Evolutionary conservation across 306 rosid species (phyloP), one percentile per base, ranked within the genome.

Genomic region (Quercus cerris): DNA sequence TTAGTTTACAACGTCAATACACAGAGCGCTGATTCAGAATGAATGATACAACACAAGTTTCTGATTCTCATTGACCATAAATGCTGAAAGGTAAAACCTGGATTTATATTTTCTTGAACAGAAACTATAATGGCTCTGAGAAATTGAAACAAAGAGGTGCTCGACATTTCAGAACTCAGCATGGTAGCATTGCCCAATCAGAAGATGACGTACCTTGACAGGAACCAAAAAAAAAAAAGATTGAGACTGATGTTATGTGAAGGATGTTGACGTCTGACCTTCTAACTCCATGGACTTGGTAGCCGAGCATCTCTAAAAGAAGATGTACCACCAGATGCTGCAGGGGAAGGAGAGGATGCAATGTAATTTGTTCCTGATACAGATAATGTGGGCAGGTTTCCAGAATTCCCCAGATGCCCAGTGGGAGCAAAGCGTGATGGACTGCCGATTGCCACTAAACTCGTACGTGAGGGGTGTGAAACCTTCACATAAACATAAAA

Each of bases 201-300:
- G 28, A 35, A 51, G 80, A 63, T 25, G 58, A 69, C 64, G 57
- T 82, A 55, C 66, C 25, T 31, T 57, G 19, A 54, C 18, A 63
- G 62, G 75, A 54, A 75, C 31, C 35, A 20, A 56, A 63, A 77
- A 68, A 52, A 46, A 46, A 46, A 46, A 49, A 61, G 57, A 74
- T 41, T 41, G 46, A 41, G 74, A 59, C 59, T 44, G 76, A 70
- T 55, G 70, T 25, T 30, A 75, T 15, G 31, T 51, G 38, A 68
- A 80, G 70, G 71, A 70, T 33, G 72, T 75, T 46, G 62, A 71
- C 30, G 38, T 73, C 46, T 70, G 14, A 3, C 15, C 51, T 49
- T 83, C 86, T 96, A 93, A 77, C 87, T 96, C 98, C 98, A 96
- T 20, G 99, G 97, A 84, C 98, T 93, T 19, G 97, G 97, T 68